Evolutionary conservation across 805 yeast species (phyloP), one percentile per base, ranked within the genome.

Genomic region (Wickerhamiella lipophila): DNA sequence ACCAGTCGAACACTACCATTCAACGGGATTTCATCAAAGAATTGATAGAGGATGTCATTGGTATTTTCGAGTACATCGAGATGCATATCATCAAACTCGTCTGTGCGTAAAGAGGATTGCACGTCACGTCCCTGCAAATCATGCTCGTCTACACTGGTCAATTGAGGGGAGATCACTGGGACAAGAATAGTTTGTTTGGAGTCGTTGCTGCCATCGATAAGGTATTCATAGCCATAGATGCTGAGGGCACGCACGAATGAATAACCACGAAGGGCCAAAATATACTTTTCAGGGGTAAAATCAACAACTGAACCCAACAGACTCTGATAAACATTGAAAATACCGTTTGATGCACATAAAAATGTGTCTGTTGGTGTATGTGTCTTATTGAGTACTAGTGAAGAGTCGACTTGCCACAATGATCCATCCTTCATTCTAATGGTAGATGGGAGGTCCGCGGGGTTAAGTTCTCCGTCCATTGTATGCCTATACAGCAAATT

Each of bases 231-330:
- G 11, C 74, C 71, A 50, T 87, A 73, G 47, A 83, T 74, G 40
- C 75, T 68, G 13, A 85, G 55, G 56, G 85, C 94, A n/a, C 74
- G 71, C 5, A 83, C 88, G 60, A 84, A 78, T 23, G 69, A 69
- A 2, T 79, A 68, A 46, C 77, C 78, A 51, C 78, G 73, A 40
- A 78, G 60, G 0, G 83, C 86, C 47, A 75, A 65, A 2, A 81
- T 60, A 55, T 77, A 73, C 58, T 77, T 80, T 53, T 77, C 69
- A 0, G 77, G 75, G 27, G 77, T 76, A 55, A 77, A 74, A 1
- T 52, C 54, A 16, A 75, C 47, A 6, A 60, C 29, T 23, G 53
- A 49, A 46, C 49, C 64, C 54, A 15, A 62, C 6, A 64, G 47
- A 13, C 63, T 54, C 19, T 68, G 64, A 56, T 74, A 77, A 19